phyloP scores from a whole-genome alignment of 1,284 basidiomycete genomes.

The Bothia castanella region DNA sequence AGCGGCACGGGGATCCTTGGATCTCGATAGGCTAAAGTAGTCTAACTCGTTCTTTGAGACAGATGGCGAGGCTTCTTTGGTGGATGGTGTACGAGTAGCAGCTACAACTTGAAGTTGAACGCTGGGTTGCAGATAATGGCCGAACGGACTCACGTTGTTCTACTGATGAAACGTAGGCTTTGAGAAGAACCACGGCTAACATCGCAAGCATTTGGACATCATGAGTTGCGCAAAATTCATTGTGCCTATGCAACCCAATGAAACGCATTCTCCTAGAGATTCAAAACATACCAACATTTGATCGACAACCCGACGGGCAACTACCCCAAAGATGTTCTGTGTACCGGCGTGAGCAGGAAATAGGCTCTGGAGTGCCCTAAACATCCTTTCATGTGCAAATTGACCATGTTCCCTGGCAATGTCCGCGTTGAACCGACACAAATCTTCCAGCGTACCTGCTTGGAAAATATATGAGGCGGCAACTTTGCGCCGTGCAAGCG shows the following conservation, averaged over 20 bases:
- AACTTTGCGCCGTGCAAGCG: conserved; percentile 57
- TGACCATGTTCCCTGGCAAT: conserved; percentile 59
- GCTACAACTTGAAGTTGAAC: neutral
- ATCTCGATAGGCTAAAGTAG: conserved; percentile 47
- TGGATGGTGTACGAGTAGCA: conserved; percentile 15
- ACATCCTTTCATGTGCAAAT: conserved; percentile 72
- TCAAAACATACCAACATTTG: conserved; percentile 40
- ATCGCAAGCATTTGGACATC: conserved; percentile 85
- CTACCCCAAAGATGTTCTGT: conserved; percentile 20
- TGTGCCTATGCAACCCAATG: conserved; percentile 46
- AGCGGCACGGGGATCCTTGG: conserved; percentile 30
- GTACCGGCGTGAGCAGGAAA: conserved; percentile 35
- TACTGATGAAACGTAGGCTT: conserved; percentile 30
- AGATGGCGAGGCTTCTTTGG: conserved; percentile 19
- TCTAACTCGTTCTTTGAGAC: conserved; percentile 33
- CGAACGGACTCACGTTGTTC: conserved; percentile 27
- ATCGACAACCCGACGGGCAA: conserved; percentile 39
- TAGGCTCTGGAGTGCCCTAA: conserved; percentile 57
- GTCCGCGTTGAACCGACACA: conserved; percentile 58
- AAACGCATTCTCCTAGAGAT: conserved; percentile 5
- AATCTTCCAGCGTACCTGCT: conserved; percentile 40
- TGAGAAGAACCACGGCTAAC: conserved; percentile 65
- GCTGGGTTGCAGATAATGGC: neutral
- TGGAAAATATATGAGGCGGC: conserved; percentile 62
- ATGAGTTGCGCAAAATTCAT: conserved; percentile 56